These are phyloP conservation scores for Lichenothelia convexa DNA, from an alignment of 495 filamentous ascomycete genomes.

Conservation along the genomic window DNA sequence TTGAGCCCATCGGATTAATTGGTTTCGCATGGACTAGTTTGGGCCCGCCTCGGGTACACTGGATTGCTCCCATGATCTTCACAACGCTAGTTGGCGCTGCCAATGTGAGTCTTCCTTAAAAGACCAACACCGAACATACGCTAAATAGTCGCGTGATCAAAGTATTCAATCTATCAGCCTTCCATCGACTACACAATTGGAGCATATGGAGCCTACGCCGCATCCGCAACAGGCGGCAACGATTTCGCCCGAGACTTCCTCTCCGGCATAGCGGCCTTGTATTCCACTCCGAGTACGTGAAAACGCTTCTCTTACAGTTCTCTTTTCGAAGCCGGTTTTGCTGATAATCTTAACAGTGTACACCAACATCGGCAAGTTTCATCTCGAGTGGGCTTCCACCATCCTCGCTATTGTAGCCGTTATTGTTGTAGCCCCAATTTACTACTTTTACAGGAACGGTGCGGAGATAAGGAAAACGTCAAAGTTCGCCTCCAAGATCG, in stretches of 20 bases:
- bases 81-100: constrained; percentile 46
- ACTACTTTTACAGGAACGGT: constrained; percentile 62
- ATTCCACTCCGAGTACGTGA: constrained; percentile 36
- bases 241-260: constrained; percentile 66
- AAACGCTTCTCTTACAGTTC: not conserved
- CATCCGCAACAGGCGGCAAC: constrained; percentile 62
- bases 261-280: constrained; percentile 58
- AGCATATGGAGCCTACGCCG: constrained; percentile 58
- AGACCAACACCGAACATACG: too few relatives aligned
- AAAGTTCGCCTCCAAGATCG: constrained; percentile 45
- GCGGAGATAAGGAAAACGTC: constrained; percentile 47
- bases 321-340: too few relatives aligned
- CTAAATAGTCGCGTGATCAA: too few relatives aligned
- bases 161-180: constrained; percentile 53
- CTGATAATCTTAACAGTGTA: constrained; percentile 2
- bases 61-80: constrained; percentile 49
- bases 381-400: constrained; percentile 48
- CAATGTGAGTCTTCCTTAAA: constrained; percentile 25
- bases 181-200: constrained; percentile 79
- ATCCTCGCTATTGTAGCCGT: constrained; percentile 57
- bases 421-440: constrained; percentile 52
- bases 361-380: constrained; percentile 34
- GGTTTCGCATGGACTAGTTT: constrained; percentile 49
- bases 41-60: constrained; percentile 38
- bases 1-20: constrained; percentile 47